These are phyloP conservation scores for Phytophthora macrochlamydospora DNA, from an alignment of 352 stramenopile genomes.

Conservation along the genomic window DNA sequence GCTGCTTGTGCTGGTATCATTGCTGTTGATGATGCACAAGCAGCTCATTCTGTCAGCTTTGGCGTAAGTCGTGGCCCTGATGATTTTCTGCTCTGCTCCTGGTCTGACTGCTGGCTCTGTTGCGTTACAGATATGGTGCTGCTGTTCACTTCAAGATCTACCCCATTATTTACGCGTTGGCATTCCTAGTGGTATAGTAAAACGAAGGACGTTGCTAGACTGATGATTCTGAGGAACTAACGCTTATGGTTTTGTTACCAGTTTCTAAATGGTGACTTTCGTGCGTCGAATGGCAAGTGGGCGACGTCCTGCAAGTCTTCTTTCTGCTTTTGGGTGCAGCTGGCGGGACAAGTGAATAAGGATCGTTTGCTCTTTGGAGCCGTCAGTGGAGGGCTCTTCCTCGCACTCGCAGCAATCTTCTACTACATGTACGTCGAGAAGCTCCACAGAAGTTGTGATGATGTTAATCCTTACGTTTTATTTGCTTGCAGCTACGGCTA, in stretches of 20 bases:
- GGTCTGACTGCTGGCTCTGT: background rate
- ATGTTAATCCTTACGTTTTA: background rate
- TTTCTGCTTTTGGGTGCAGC: constrained; percentile 56
- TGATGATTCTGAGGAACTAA: background rate
- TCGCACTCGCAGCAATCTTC: constrained; percentile 80
- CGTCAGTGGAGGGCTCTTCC: constrained; percentile 87
- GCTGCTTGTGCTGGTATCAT: constrained; percentile 93
- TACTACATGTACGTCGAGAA: constrained; percentile 75
- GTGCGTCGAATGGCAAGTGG: constrained; percentile 51
- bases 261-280: constrained; percentile 79
- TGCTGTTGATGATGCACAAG: constrained; percentile 86
- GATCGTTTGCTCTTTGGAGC: constrained; percentile 90
- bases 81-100: background rate
- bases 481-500: constrained; percentile 79
- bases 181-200: constrained; percentile 79
- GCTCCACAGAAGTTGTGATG: background rate
- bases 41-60: constrained; percentile 73
- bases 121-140: constrained; percentile 85
- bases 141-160: constrained; percentile 99
- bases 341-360: constrained; percentile 60
- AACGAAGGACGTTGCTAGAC: background rate
- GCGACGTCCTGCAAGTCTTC: constrained; percentile 52
- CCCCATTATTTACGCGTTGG: constrained; percentile 96
- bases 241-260: constrained; percentile 21
- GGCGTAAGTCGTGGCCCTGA: constrained; percentile 42